Evolutionary conservation across 805 yeast species (phyloP).

Genomic region (Ogataea methanolica): DNA sequence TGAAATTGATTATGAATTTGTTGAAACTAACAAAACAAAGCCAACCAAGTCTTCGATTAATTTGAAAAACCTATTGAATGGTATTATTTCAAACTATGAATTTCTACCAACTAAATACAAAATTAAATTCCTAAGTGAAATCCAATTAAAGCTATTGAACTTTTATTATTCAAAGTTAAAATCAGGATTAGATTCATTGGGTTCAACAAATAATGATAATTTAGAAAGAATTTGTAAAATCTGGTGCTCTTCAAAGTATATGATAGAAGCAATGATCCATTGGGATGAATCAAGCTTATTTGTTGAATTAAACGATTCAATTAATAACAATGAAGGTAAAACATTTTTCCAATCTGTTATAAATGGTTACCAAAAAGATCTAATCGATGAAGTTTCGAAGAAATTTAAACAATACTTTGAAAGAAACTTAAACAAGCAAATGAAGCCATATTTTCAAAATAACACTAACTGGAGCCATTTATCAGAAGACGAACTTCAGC

Average conservation of each 20-base stretch:
- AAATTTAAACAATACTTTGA: conserved; percentile 30
- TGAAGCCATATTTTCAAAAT: conserved; percentile 33
- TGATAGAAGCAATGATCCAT: conserved; percentile 33
- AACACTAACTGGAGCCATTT: conserved; percentile 24
- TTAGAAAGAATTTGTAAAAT: conserved; percentile 39
- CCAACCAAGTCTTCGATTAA: conserved; percentile 65
- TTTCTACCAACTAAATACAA: conserved; percentile 50
- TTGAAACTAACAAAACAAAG: conserved; percentile 36
- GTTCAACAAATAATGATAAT: conserved; percentile 21
- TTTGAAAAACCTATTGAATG: conserved; percentile 51
- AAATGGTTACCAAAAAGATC: conserved; percentile 29
- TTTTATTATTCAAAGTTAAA: conserved; percentile 41
- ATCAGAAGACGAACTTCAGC: conserved; percentile 1
- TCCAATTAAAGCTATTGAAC: conserved; percentile 56
- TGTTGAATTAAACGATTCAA: conserved; percentile 36
- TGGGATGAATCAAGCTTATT: conserved; percentile 42
- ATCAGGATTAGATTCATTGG: conserved; percentile 39
- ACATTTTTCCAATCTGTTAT: conserved; percentile 43
- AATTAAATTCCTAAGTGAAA: conserved; percentile 49
- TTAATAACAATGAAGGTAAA: conserved; percentile 21
- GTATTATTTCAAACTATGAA: conserved; percentile 50
- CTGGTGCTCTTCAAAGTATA: conserved; percentile 33
- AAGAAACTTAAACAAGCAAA: conserved; percentile 31
- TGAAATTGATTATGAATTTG: conserved; percentile 53
- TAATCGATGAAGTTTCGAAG: conserved; percentile 26